These are phyloP conservation scores for Puccinia triticina DNA, from an alignment of 1,284 basidiomycete species.

Conservation along the genomic window DNA sequence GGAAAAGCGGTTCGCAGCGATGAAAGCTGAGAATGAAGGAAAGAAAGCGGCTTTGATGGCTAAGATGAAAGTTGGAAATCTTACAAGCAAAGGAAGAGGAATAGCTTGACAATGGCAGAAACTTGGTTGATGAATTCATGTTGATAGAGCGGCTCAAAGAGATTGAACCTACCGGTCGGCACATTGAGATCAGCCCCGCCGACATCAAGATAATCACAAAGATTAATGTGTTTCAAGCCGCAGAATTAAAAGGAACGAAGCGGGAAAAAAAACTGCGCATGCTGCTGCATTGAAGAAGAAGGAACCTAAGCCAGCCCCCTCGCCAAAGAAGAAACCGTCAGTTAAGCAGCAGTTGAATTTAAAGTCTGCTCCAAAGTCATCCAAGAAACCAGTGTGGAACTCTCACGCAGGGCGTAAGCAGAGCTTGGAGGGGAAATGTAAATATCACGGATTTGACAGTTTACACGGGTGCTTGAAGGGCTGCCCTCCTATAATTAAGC, in stretches of 20 bases:
- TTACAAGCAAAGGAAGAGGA: neutral
- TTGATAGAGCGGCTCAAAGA: neutral
- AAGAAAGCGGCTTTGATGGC: neutral
- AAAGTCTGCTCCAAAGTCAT: neutral
- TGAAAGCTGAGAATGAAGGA: neutral
- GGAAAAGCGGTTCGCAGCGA: neutral
- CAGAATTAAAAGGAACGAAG: neutral
- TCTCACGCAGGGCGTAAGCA: too few species aligned
- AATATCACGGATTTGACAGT: too few species aligned
- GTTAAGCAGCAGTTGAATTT: neutral
- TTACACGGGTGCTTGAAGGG: too few species aligned
- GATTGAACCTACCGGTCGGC: neutral
- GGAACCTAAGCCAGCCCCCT: neutral
- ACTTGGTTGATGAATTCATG: conserved; percentile 10
- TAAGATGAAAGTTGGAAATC: neutral
- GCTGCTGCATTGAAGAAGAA: too few species aligned
- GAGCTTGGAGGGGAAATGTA: too few species aligned
- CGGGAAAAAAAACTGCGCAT: too few species aligned
- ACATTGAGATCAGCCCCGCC: neutral
- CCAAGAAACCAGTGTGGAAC: too few species aligned
- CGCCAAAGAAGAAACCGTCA: neutral
- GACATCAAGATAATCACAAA: neutral
- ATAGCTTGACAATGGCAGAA: neutral
- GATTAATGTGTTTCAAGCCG: neutral
- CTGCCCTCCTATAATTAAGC: too few species aligned